phyloP scores from a whole-genome alignment of 805 yeast species.

The Maudiozyma turicensis region DNA sequence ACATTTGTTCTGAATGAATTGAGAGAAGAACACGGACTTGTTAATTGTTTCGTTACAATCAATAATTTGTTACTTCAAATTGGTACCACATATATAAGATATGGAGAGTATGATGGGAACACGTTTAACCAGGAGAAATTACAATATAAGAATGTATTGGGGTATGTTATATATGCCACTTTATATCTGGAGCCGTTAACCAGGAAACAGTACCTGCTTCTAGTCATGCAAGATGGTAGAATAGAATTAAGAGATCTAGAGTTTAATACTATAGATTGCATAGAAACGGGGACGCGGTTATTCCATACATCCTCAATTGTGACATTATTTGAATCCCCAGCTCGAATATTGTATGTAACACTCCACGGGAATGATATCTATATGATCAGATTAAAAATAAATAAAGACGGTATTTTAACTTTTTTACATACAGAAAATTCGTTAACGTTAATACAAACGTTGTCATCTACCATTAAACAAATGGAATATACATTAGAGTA shows the following conservation, averaged over 20 bases:
- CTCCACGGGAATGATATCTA: constrained; percentile 7
- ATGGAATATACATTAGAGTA: constrained; percentile 8
- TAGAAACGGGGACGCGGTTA: constrained; percentile 7
- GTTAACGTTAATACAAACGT: constrained; percentile 2
- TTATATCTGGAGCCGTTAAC: constrained; percentile 8
- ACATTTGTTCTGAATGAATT: neutral
- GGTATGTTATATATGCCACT: constrained; percentile 12
- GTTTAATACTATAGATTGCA: constrained; percentile 5
- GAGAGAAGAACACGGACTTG: neutral
- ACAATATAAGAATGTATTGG: constrained; percentile 1
- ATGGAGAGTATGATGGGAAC: neutral
- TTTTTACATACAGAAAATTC: constrained; percentile 6
- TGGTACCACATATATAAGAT: constrained; percentile 1
- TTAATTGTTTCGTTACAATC: neutral
- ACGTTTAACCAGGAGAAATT: neutral
- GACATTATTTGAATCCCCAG: constrained; percentile 9
- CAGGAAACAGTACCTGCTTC: constrained; percentile 8
- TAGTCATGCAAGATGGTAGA: constrained; percentile 15
- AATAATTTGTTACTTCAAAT: neutral
- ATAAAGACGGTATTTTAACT: neutral
- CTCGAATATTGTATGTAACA: constrained; percentile 9
- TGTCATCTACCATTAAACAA: constrained; percentile 5
- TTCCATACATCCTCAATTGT: neutral
- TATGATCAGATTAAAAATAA: constrained; percentile 4
- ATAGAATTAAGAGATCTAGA: constrained; percentile 8